phyloP scores from a whole-genome alignment of 805 yeast species.

The Metschnikowia continentalis region DNA sequence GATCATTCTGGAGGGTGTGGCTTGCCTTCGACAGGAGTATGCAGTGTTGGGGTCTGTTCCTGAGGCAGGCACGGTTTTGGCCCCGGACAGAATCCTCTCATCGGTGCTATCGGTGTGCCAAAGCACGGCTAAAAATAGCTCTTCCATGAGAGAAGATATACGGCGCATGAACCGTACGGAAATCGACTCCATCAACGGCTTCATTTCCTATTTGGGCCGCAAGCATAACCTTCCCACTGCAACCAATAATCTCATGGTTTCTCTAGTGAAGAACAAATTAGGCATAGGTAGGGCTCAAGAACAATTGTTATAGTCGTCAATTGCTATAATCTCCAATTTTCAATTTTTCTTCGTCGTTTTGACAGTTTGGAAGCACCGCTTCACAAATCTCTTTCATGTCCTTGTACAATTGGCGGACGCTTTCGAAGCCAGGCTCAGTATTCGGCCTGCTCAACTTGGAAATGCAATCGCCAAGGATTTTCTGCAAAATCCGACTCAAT shows the following conservation, averaged over 20 bases:
- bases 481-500: slow-evolving; percentile 29
- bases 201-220: slow-evolving; percentile 54
- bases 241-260: slow-evolving; percentile 42
- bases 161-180: slow-evolving; percentile 59
- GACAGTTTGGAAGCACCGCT: slow-evolving; percentile 1
- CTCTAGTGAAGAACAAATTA: slow-evolving; percentile 41
- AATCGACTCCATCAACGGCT: slow-evolving; percentile 81
- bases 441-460: slow-evolving; percentile 9
- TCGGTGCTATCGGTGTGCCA: slow-evolving; percentile 28
- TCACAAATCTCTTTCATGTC: slow-evolving; percentile 26
- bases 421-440: slow-evolving; percentile 7
- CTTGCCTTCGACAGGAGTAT: slow-evolving; percentile 35
- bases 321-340: background rate
- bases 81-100: slow-evolving; percentile 35
- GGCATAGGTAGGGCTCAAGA: slow-evolving; percentile 30
- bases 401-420: slow-evolving; percentile 23
- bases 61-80: slow-evolving; percentile 28
- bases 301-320: background rate
- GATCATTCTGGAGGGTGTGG: slow-evolving; percentile 45
- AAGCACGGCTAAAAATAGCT: slow-evolving; percentile 52
- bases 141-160: slow-evolving; percentile 72
- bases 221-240: slow-evolving; percentile 41
- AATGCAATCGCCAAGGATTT: slow-evolving; percentile 23
- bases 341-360: background rate
- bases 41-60: slow-evolving; percentile 23